Percentiles rank a stretch among this genome's conserved stretches.
These are phyloP conservation scores for Heterobasidion occidentale DNA, from an alignment of 1,284 basidiomycete genomes.

Conservation along the genomic window DNA sequence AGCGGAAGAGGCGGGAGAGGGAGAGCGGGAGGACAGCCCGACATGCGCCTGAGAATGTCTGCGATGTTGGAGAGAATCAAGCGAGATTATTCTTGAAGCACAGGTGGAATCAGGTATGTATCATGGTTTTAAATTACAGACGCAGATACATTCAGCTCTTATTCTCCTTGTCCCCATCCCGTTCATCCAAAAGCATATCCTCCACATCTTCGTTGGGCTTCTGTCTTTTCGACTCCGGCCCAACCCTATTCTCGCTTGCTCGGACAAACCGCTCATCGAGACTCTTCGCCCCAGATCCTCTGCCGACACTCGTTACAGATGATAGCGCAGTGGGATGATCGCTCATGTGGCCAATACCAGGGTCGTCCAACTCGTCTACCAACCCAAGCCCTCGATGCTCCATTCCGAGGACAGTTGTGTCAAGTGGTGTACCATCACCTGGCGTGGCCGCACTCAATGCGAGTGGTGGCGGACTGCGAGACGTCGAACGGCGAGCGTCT, in stretches of 20 bases:
- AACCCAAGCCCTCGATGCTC: constrained; percentile 55
- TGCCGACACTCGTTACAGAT: constrained; percentile 45
- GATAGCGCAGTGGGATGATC: constrained; percentile 67
- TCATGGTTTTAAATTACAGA: constrained; percentile 1
- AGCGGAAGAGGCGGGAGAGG: constrained; percentile 7
- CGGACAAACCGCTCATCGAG: constrained; percentile 63
- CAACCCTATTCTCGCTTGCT: constrained; percentile 22
- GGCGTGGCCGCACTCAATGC: constrained; percentile 33
- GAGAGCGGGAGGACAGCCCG: constrained; percentile 47
- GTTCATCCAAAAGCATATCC: constrained; percentile 39
- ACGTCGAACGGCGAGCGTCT: constrained; percentile 66
- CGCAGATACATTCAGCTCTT: constrained; percentile 17
- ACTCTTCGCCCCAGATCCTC: constrained; percentile 44
- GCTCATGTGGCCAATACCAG: constrained; percentile 72
- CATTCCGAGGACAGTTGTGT: constrained; percentile 17
- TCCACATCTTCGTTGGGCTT: constrained; percentile 15
- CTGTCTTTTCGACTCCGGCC: constrained; percentile 9
- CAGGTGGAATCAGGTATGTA: constrained; percentile 2
- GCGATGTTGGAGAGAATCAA: constrained; percentile 74
- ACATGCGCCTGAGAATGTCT: constrained; percentile 75
- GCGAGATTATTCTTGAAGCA: constrained; percentile 36
- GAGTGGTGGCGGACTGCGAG: constrained; percentile 67
- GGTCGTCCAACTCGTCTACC: constrained; percentile 79
- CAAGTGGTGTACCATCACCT: constrained; percentile 13
- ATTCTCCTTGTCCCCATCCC: constrained; percentile 53